These are phyloP conservation scores for Cochliopodium minus DNA, from an alignment of 208 protist species.

Conservation along the genomic window DNA sequence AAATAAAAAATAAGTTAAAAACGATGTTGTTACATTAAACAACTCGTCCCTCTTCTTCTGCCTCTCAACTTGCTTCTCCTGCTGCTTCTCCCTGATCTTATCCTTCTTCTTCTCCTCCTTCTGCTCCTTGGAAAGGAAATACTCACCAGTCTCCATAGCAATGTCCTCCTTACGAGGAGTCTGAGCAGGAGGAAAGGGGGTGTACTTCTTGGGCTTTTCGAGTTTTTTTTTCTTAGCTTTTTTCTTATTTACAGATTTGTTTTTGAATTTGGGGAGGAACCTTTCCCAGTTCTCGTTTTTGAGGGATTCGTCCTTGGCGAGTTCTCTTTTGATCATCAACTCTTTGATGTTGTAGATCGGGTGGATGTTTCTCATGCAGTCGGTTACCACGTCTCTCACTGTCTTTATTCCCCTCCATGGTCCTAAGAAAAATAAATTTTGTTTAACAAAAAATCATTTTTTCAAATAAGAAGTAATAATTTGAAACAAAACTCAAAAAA, in stretches of 20 bases:
- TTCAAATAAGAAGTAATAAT: too few relatives aligned
- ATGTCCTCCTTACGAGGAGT: slow-evolving; percentile 34
- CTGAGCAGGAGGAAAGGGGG: slow-evolving; percentile 39
- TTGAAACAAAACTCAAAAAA: too few relatives aligned
- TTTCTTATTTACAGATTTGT: slow-evolving; percentile 23
- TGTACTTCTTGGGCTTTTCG: slow-evolving; percentile 46
- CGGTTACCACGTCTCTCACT: slow-evolving; percentile 87
- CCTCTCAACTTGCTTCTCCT: background rate
- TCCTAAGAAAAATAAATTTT: too few relatives aligned
- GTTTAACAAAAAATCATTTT: too few relatives aligned
- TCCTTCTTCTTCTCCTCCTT: background rate
- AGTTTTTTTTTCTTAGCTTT: slow-evolving; percentile 19
- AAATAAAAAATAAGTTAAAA: slow-evolving; percentile 15
- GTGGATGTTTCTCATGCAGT: slow-evolving; percentile 99
- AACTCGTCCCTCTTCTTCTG: background rate
- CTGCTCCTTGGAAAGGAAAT: slow-evolving; percentile 36
- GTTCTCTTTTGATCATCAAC: slow-evolving; percentile 96
- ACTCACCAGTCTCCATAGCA: slow-evolving; percentile 52
- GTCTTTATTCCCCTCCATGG: slow-evolving; percentile 76
- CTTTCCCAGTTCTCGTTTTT: slow-evolving; percentile 88
- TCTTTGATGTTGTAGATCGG: slow-evolving; percentile 99
- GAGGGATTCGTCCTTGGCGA: slow-evolving; percentile 81
- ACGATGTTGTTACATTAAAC: too few relatives aligned
- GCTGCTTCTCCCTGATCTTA: background rate
- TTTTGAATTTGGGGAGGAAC: slow-evolving; percentile 90